A percentile compares a stretch with the other conserved stretches of the same genome.
Conservation (phyloP, 345 rosid genomes). For the Turritis glabra region DNA sequence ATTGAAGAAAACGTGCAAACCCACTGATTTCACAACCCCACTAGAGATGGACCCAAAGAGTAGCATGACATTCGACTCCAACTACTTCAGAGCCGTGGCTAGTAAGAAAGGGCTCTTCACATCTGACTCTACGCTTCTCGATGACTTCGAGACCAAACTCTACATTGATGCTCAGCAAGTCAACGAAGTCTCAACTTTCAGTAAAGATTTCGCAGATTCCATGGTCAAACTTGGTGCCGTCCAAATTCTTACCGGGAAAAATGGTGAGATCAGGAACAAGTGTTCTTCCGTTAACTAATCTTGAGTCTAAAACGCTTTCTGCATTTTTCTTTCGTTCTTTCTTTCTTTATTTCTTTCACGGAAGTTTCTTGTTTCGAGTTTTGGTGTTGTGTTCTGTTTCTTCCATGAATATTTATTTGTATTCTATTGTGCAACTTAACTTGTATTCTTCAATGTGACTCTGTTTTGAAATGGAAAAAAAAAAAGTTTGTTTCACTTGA, state of each 20-base stretch:
- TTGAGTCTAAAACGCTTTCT: background rate
- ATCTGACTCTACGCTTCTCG: constrained; percentile 66
- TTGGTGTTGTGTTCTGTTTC: background rate
- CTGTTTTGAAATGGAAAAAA: background rate
- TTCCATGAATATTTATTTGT: background rate
- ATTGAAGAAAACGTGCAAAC: constrained; percentile 55
- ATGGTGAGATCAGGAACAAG: constrained; percentile 57
- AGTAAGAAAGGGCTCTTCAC: constrained; percentile 55
- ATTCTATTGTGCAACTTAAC: background rate
- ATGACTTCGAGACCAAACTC: constrained; percentile 42
- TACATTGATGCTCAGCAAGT: constrained; percentile 38
- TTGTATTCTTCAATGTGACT: background rate
- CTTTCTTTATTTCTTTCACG: background rate
- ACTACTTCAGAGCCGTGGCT: constrained; percentile 47
- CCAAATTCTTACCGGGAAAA: constrained; percentile 47
- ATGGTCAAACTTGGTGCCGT: constrained; percentile 62
- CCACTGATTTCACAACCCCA: constrained; percentile 35
- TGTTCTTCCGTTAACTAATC: constrained; percentile 41
- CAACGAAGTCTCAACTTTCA: too few relatives aligned
- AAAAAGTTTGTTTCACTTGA: background rate
- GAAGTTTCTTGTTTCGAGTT: background rate
- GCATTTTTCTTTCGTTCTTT: background rate
- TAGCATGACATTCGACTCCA: constrained; percentile 49
- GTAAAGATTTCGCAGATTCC: constrained; percentile 50
- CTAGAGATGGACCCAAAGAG: constrained; percentile 72